Conservation (phyloP, 2,329 filamentous ascomycete species). For the Colletotrichum gigasporum region DNA sequence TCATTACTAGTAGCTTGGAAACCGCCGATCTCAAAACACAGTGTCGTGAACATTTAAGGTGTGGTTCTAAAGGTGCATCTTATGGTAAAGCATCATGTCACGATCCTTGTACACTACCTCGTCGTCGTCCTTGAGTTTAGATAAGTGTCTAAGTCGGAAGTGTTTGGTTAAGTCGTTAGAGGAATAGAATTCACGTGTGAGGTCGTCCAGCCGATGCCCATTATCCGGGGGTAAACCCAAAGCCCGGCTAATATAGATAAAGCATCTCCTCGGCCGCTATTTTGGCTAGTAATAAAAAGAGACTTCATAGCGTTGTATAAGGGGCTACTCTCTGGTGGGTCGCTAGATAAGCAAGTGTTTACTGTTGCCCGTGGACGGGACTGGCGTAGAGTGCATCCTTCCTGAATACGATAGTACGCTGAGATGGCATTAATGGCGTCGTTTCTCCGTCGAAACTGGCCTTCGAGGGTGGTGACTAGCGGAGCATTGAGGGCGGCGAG, state of each 20-base stretch:
- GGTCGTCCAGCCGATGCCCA: too few relatives aligned
- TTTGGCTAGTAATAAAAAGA: constrained; percentile 17
- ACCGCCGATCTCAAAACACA: background rate
- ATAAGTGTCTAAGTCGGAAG: constrained; percentile 25
- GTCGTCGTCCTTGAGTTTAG: background rate
- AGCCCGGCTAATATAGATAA: constrained; percentile 29
- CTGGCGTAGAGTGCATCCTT: constrained; percentile 6
- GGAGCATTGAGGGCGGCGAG: too few relatives aligned
- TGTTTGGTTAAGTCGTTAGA: constrained; percentile 24
- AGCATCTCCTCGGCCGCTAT: constrained; percentile 24
- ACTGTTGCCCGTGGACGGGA: background rate
- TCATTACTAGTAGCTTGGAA: too few relatives aligned
- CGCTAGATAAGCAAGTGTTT: too few relatives aligned
- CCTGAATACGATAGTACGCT: constrained; percentile 27
- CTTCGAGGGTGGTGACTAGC: constrained; percentile 19
- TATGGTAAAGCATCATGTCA: constrained; percentile 7
- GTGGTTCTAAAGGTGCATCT: background rate
- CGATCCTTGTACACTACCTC: constrained; percentile 4
- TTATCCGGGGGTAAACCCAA: too few relatives aligned
- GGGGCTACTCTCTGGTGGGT: background rate
- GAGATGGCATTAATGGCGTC: constrained; percentile 27
- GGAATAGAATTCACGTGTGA: too few relatives aligned
- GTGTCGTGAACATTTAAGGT: background rate
- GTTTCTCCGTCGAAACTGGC: constrained; percentile 27
- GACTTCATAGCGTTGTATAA: constrained; percentile 16